A percentile compares a stretch with the other conserved stretches of the same genome.
phyloP scores from a whole-genome alignment of 129 eudicot genomes.

The Oenanthe sinensis region DNA sequence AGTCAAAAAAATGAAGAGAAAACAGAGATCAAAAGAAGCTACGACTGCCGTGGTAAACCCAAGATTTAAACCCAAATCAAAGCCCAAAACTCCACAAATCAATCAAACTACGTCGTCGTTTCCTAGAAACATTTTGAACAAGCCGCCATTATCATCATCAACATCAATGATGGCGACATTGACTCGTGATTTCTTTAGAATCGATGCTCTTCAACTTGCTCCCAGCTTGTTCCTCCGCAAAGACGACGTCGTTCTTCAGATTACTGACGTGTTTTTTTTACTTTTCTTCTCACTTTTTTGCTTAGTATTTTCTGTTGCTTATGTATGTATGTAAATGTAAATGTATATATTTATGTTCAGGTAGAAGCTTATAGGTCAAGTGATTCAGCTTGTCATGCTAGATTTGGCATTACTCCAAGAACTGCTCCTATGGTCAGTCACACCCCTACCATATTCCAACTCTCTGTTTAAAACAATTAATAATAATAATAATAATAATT shows the following conservation, averaged over 20 bases:
- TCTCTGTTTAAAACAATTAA: background rate
- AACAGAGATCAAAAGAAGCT: too few relatives aligned
- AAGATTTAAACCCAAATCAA: background rate
- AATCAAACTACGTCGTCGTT: too few relatives aligned
- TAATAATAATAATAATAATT: too few relatives aligned
- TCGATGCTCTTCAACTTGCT: slow-evolving; percentile 94
- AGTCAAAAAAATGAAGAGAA: too few relatives aligned
- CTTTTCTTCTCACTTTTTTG: background rate
- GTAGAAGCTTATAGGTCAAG: slow-evolving; percentile 95
- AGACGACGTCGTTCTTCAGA: slow-evolving; percentile 92
- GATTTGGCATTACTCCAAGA: slow-evolving; percentile 87
- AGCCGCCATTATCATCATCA: background rate
- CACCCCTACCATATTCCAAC: background rate
- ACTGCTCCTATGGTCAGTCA: slow-evolving; percentile 89
- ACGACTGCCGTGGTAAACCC: too few relatives aligned
- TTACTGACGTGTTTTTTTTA: slow-evolving; percentile 63
- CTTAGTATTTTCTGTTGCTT: background rate
- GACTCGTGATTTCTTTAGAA: slow-evolving; percentile 55
- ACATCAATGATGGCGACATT: slow-evolving; percentile 1
- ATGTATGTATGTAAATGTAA: background rate
- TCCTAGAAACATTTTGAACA: background rate
- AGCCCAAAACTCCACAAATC: background rate
- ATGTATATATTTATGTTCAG: slow-evolving; percentile 33
- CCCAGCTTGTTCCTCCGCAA: slow-evolving; percentile 71
- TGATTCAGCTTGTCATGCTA: slow-evolving; percentile 99